Base-by-base conservation (phyloP, 2,329 filamentous ascomycete species). In the Nannizziopsis arthrosporioides region DNA sequence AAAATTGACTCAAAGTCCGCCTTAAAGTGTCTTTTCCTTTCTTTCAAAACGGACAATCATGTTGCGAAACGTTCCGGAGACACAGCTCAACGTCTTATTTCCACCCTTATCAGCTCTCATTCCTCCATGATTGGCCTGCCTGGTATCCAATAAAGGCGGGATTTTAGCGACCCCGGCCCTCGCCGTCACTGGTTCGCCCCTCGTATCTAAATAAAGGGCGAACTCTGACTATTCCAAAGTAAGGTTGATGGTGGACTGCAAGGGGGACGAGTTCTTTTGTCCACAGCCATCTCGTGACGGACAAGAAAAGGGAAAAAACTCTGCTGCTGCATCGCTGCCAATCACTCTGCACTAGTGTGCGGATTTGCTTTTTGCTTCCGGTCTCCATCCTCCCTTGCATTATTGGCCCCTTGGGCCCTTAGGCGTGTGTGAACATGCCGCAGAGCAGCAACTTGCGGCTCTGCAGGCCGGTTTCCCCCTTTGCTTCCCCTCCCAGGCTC, bases 161-260 rank as follows among this genome's bases (percentile, higher is more conserved):
- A 32, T 18, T 12, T 46, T 46, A 46, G 44, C 44, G 44, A 46
- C 44, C 3, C 14, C 14, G 34, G n/a, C 36, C 27, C 18, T 30
- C 22, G 19, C 19, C 1, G 14, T 30, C 34, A 18, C 15, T 46
- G 44, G 36, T 46, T 34, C 44, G 44, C 44, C 36, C 17, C 44
- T 46, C 44, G 44, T 46, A 46, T 46, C 43, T 45, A 46, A 46
- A 46, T 40, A 46, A 46, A 46, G 44, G 44, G 19, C 19, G 22
- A 40, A 36, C 12, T n/a, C 17, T 11, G 11, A 27, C 3, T 31
- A 17, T 19, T 17, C 22, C 42, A 15, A 12, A 14, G 32, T 44
- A 44, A 36, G 31, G 19, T 44, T 44, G 42, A 44, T 35, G 34
- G 18, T 12, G 18, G 42, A 30, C 32, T 36, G 42, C 34, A 27